Base-by-base conservation (phyloP, 2,329 filamentous ascomycete genomes). In the Raffaelea ambrosiae region DNA sequence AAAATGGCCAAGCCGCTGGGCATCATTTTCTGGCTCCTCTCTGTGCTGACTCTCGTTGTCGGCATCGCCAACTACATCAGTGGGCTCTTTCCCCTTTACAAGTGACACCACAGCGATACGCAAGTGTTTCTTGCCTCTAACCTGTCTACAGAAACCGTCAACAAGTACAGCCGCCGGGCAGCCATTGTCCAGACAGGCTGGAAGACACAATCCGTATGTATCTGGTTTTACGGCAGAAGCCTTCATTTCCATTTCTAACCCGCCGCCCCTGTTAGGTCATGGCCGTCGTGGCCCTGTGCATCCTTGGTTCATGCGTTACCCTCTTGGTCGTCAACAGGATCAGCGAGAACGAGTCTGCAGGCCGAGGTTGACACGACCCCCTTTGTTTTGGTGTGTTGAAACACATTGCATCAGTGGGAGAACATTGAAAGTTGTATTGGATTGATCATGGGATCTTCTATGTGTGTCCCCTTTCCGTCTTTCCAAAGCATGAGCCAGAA, bases 181-280 rank as follows among this genome's bases (percentile, higher is more conserved):
- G 93, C 93, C 0, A 76, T 97, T 53, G 93, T 98, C 36, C 93
- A 98, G 69, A 86, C 82, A 26, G 93, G 93, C 1, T 93, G 87
- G 85, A 91, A 88, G 66, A 97, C 93, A 35, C 90, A 97, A 62
- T 65, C 83, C 39, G 86, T 95, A 59, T 54, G 72, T 62, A n/a
- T 9, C 4, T 13, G 2, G 13, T 9, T 29, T 18, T 31, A 10
- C 13, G 35, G 16, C 13, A 14, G 35, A 38, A 10, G 10, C 14
- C 18, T 7, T 13, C 20, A 16, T 10, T 23, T n/a, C 14, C 42
- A 21, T 26, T 3, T 33, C 22, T 22, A 29, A 5, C 19, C 13
- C 4, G n/a, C 9, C 43, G 26, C 11, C n/a, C n/a, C n/a, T n/a
- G n/a, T n/a, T 46, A 84, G 81, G 68, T 84, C 21, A 76, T 87